Evolutionary conservation across 1,284 basidiomycete species (phyloP).

Genomic region (Melampsora americana): DNA sequence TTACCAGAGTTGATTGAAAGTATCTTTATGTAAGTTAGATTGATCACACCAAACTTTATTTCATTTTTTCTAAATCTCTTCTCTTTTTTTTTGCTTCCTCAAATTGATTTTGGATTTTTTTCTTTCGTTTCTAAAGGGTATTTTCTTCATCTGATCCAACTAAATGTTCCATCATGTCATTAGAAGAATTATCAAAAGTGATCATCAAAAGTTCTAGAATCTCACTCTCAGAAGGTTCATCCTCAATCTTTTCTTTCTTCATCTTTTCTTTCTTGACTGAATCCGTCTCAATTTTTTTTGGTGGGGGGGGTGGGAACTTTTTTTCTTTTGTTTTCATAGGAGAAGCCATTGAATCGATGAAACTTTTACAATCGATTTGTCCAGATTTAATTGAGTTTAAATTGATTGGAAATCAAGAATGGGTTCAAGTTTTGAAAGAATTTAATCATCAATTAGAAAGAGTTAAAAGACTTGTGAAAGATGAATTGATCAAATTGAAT

Average conservation of each 20-base stretch:
- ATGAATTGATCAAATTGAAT: too few relatives aligned
- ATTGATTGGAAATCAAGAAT: not conserved
- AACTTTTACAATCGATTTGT: slow-evolving; percentile 4
- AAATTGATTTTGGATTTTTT: not conserved
- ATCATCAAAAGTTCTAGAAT: not conserved
- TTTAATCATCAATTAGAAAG: too few relatives aligned
- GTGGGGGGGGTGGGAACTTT: not conserved
- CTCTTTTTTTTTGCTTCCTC: too few relatives aligned
- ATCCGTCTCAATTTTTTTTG: too few relatives aligned
- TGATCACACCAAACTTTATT: too few relatives aligned
- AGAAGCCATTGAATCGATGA: not conserved
- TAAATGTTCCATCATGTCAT: not conserved
- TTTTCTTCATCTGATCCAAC: not conserved
- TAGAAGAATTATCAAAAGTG: not conserved
- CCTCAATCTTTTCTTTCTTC: not conserved
- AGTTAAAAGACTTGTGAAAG: too few relatives aligned
- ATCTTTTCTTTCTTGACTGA: not conserved
- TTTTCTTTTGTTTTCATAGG: not conserved
- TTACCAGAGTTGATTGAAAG: slow-evolving; percentile 11
- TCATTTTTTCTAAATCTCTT: too few relatives aligned
- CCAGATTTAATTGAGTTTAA: not conserved
- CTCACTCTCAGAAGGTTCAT: not conserved
- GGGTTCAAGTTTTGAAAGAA: not conserved
- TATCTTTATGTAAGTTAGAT: slow-evolving; percentile 8
- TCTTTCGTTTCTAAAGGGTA: not conserved